These are phyloP conservation scores for Naegleria fowleri DNA, from an alignment of 208 protist genomes.

Conservation along the genomic window DNA sequence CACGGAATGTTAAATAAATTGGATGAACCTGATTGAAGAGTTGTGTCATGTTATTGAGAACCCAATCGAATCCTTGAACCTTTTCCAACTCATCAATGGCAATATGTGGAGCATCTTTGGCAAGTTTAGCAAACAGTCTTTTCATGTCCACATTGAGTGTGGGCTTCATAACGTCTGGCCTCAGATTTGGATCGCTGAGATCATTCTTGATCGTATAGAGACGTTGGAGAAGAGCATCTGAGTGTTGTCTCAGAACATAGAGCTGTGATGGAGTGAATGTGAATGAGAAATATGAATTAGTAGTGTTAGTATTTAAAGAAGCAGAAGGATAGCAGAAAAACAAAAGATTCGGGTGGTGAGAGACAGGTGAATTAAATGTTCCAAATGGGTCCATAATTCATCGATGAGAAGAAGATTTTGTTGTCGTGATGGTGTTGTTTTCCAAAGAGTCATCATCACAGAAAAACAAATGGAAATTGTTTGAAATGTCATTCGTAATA, in stretches of 20 bases:
- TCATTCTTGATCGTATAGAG: not conserved
- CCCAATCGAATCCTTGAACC: not conserved
- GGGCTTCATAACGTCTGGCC: not conserved
- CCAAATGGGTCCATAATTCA: no score
- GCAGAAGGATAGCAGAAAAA: no score
- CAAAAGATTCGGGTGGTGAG: no score
- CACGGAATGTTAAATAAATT: conserved; percentile 15
- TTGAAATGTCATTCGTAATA: no score
- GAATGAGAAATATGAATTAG: no score
- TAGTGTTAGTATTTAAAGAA: no score
- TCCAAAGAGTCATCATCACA: no score
- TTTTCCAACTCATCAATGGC: not conserved
- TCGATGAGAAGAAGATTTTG: no score
- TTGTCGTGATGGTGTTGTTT: no score
- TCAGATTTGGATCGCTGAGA: not conserved
- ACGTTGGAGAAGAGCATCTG: not conserved
- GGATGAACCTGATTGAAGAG: not conserved
- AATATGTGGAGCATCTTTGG: not conserved
- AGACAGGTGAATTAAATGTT: no score
- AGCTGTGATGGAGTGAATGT: no score
- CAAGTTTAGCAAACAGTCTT: not conserved
- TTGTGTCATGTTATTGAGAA: not conserved
- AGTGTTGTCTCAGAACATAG: not conserved
- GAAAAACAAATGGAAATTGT: no score
- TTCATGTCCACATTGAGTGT: not conserved